Base-by-base conservation (phyloP, 1,284 basidiomycete species). In the Hymenochaete sp. region DNA sequence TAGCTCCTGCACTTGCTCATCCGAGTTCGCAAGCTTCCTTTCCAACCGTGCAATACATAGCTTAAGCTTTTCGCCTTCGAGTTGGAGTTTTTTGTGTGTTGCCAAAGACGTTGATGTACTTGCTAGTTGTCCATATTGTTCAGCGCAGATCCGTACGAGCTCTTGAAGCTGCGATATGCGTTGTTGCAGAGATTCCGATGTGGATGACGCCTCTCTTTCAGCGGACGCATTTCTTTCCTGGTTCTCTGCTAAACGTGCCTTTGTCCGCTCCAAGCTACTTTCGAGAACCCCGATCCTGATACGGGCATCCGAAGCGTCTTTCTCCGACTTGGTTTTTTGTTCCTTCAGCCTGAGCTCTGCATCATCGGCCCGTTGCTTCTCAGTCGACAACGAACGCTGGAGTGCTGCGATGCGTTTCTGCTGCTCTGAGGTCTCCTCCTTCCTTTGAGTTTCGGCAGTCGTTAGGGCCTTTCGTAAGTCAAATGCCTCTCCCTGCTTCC, bases 11-110 rank as follows among this genome's bases (percentile, higher is more conserved):
- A 82, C 79, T 56, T 86, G 81, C 11, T 62, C 73, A 46, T 84
- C 79, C 7, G 79, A 67, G 54, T 82, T 82, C 26, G 72, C 75
- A 4, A 82, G 63, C 56, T 79, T 82, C 50, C 82, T 72, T 55
- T 82, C 74, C 13, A 84, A 62, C 26, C 78, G 73, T 26, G 67
- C 59, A 14, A 66, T 62, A 9, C 67, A 71, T 19, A 76, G 55
- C 46, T 70, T 68, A 18, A 73, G 55, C 0, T 58, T 54, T 4
- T 58, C 42, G 37, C 69, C 58, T 26, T 75, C 67, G 27, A 66
- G 61, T 57, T 70, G 68, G 28, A 77, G 61, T n/a, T 53, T 52
- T 9, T 62, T 60, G 55, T 79, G 66, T 0, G 51, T 53, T 13
- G 63, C 53, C 37, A 58, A 55, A 1, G 72, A 55, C 9, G 80